phyloP scores from a whole-genome alignment of 768 basidiomycete genomes.

The Fibroporia radiculosa region DNA sequence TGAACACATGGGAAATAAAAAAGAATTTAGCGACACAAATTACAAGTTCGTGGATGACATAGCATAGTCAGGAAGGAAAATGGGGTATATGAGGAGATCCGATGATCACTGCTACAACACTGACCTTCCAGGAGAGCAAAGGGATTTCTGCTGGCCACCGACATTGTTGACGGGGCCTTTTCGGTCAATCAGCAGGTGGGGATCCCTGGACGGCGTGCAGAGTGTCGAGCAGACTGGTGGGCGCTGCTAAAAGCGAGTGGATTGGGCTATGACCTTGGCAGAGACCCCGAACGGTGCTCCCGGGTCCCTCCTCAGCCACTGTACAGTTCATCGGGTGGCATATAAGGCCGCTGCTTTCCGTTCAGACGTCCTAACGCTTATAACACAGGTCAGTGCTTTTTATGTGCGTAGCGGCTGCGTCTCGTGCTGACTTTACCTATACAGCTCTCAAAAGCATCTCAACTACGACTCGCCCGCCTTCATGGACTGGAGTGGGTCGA shows the following conservation, averaged over 20 bases:
- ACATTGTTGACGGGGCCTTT: constrained; percentile 73
- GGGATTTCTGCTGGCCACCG: constrained; percentile 85
- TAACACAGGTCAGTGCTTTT: constrained; percentile 47
- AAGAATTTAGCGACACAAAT: background rate
- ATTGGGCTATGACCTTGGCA: constrained; percentile 5
- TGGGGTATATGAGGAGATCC: no score
- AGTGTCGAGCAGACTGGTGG: constrained; percentile 13
- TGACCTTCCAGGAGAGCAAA: constrained; percentile 78
- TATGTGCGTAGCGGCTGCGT: background rate
- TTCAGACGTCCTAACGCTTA: constrained; percentile 41
- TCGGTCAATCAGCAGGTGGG: constrained; percentile 22
- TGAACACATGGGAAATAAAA: background rate
- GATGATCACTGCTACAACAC: constrained; percentile 18
- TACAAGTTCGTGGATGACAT: no score
- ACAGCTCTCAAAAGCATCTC: constrained; percentile 84
- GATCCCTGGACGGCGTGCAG: constrained; percentile 13
- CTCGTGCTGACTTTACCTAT: constrained; percentile 14
- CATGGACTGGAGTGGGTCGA: constrained; percentile 68
- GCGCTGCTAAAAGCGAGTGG: constrained; percentile 12
- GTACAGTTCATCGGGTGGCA: constrained; percentile 26
- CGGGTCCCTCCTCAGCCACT: constrained; percentile 24
- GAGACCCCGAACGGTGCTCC: constrained; percentile 14
- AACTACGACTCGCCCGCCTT: constrained; percentile 69
- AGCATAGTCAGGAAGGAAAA: no score
- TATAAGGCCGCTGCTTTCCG: constrained; percentile 12